Percentiles rank a stretch among this genome's conserved stretches.
phyloP scores from a whole-genome alignment of 805 yeast genomes.

The Kockiozyma suomiensis region DNA sequence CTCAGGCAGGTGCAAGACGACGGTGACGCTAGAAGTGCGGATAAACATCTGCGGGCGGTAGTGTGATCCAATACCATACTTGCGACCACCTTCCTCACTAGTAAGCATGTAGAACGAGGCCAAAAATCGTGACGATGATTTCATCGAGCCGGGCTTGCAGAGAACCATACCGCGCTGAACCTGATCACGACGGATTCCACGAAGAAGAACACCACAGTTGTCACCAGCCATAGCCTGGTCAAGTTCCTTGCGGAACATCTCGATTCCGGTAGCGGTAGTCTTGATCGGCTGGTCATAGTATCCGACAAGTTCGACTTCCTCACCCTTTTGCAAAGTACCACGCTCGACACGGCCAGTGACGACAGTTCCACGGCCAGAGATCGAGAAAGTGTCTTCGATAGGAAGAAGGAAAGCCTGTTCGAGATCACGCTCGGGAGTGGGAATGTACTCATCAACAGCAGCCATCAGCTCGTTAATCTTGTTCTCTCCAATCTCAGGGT shows the following conservation, averaged over 20 bases:
- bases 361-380: constrained; percentile 99
- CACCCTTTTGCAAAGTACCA: constrained; percentile 96
- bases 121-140: constrained; percentile 90
- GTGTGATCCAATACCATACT: constrained; percentile 93
- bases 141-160: constrained; percentile 88
- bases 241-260: constrained; percentile 98
- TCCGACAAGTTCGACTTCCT: constrained; percentile 97
- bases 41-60: constrained; percentile 98
- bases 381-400: constrained; percentile 95
- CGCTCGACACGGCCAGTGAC: constrained; percentile 99
- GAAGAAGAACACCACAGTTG: constrained; percentile 94
- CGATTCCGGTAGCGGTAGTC: constrained; percentile 97
- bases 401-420: constrained; percentile 97
- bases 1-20: constrained; percentile 85
- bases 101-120: constrained; percentile 91
- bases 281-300: constrained; percentile 81
- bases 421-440: constrained; percentile 94
- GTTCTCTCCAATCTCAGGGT: constrained; percentile 89
- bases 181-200: constrained; percentile 98
- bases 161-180: constrained; percentile 96
- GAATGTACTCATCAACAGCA: constrained; percentile 92
- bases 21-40: constrained; percentile 95
- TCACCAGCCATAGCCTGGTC: constrained; percentile 99
- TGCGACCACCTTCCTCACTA: constrained; percentile 99
- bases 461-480: constrained; percentile 78